Evolutionary conservation across 2,329 filamentous ascomycete species (phyloP).

Genomic region (Sporothrix curviconia): DNA sequence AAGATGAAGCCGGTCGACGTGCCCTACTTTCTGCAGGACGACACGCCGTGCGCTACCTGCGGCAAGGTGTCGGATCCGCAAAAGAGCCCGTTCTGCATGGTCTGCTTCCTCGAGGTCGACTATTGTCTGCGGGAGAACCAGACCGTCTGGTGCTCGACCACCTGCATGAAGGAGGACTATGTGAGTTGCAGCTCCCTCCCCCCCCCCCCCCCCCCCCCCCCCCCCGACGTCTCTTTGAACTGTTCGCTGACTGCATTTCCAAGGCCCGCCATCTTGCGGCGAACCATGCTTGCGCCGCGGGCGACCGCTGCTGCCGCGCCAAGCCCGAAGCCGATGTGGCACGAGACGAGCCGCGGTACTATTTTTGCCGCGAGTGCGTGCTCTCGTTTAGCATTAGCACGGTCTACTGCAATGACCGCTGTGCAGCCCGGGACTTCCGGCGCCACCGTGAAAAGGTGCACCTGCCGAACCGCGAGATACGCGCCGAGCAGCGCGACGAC

Average conservation of each 20-base stretch:
- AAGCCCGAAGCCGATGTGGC: background rate
- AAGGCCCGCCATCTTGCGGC: slow-evolving; percentile 13
- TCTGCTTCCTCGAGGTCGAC: slow-evolving; percentile 21
- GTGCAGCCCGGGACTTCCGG: slow-evolving; percentile 27
- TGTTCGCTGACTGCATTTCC: background rate
- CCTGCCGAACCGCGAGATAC: slow-evolving; percentile 22
- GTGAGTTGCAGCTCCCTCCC: background rate
- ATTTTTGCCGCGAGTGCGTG: slow-evolving; percentile 30
- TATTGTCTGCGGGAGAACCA: slow-evolving; percentile 18
- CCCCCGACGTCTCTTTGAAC: background rate
- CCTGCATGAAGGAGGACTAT: slow-evolving; percentile 16
- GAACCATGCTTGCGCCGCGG: slow-evolving; percentile 16
- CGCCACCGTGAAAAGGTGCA: slow-evolving; percentile 29
- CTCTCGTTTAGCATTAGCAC: slow-evolving; percentile 23
- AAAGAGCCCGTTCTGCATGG: slow-evolving; percentile 16
- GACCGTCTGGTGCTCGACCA: slow-evolving; percentile 18
- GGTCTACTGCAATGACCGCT: slow-evolving; percentile 28
- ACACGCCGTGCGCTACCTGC: slow-evolving; percentile 16
- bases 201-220: background rate
- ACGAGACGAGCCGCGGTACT: slow-evolving; percentile 13
- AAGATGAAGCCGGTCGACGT: slow-evolving; percentile 24
- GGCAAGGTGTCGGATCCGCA: slow-evolving; percentile 12
- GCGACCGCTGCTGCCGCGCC: slow-evolving; percentile 14
- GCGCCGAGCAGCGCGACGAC: slow-evolving; percentile 18
- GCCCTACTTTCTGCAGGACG: slow-evolving; percentile 18